Conservation (phyloP, 306 rosid species). For the Rubus parviflorus region DNA sequence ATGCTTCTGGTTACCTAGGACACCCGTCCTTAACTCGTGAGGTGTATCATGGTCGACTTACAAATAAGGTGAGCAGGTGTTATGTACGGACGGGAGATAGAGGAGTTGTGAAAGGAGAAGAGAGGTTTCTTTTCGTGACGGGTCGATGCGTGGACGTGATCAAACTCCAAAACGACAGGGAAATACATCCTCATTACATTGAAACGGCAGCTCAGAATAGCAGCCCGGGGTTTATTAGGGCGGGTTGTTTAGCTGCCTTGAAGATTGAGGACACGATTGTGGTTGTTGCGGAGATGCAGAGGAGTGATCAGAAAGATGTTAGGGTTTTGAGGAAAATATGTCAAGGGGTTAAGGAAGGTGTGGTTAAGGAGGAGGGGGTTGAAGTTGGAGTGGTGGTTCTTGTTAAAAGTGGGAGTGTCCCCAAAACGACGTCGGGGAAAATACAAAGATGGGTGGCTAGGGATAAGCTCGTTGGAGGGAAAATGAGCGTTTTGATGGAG, state of each 20-base stretch:
- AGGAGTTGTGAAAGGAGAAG: conserved; percentile 63
- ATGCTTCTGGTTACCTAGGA: conserved; percentile 67
- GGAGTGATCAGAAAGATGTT: conserved; percentile 11
- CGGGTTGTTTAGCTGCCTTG: conserved; percentile 65
- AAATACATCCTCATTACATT: conserved; percentile 62
- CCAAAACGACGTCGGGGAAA: conserved; percentile 85
- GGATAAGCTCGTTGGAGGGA: conserved; percentile 49
- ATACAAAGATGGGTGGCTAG: conserved; percentile 56
- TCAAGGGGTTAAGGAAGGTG: conserved; percentile 42
- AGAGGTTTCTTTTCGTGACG: conserved; percentile 56
- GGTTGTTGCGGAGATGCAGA: conserved; percentile 68
- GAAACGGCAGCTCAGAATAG: conserved; percentile 55
- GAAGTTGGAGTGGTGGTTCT: conserved; percentile 61
- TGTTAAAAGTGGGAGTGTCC: conserved; percentile 54
- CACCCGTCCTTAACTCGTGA: conserved; percentile 64
- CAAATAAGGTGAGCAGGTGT: conserved; percentile 30
- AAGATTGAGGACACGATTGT: conserved; percentile 25
- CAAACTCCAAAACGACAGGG: conserved; percentile 35
- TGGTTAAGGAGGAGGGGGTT: conserved; percentile 43
- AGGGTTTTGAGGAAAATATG: conserved; percentile 39
- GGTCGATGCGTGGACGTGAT: conserved; percentile 64
- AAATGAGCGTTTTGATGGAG: conserved; percentile 54
- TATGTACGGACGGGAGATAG: conserved; percentile 72
- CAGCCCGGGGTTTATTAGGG: conserved; percentile 47
- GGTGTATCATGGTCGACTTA: conserved; percentile 47